phyloP scores from a whole-genome alignment of 306 rosid species.

The Glycyrrhiza uralensis region DNA sequence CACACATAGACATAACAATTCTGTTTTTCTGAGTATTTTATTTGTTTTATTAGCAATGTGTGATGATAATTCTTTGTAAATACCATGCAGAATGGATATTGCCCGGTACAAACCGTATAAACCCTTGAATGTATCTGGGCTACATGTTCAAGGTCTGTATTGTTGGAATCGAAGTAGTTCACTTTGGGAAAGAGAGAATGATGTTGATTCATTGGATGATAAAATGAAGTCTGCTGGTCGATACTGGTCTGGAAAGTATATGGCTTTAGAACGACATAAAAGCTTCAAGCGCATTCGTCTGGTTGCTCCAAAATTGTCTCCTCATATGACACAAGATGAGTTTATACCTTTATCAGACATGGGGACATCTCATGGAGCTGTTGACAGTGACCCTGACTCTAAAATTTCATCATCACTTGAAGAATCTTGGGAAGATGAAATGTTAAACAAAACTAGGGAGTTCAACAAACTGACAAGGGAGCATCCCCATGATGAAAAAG shows the following conservation, averaged over 20 bases:
- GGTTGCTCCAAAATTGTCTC: conserved; percentile 44
- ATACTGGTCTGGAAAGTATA: conserved; percentile 86
- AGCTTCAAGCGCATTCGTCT: conserved; percentile 70
- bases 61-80: conserved; percentile 16
- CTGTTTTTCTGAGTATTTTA: neutral
- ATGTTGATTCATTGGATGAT: conserved; percentile 65
- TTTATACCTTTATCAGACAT: conserved; percentile 63
- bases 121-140: conserved; percentile 38
- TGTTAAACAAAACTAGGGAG: conserved; percentile 75
- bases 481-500: conserved; percentile 73
- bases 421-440: conserved; percentile 97
- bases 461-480: conserved; percentile 85
- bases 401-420: conserved; percentile 41
- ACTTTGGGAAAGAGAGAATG: conserved; percentile 64
- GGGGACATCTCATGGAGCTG: conserved; percentile 41
- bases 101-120: conserved; percentile 67
- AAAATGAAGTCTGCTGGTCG: conserved; percentile 76
- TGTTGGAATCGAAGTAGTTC: conserved; percentile 45
- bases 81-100: conserved; percentile 83
- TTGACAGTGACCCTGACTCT: conserved; percentile 29
- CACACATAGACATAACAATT: neutral
- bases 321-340: conserved; percentile 42
- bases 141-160: conserved; percentile 37
- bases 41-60: conserved; percentile 6
- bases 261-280: conserved; percentile 80